These are phyloP conservation scores for Cordyceps pruinosa DNA, from an alignment of 2,329 filamentous ascomycete genomes.

Conservation along the genomic window DNA sequence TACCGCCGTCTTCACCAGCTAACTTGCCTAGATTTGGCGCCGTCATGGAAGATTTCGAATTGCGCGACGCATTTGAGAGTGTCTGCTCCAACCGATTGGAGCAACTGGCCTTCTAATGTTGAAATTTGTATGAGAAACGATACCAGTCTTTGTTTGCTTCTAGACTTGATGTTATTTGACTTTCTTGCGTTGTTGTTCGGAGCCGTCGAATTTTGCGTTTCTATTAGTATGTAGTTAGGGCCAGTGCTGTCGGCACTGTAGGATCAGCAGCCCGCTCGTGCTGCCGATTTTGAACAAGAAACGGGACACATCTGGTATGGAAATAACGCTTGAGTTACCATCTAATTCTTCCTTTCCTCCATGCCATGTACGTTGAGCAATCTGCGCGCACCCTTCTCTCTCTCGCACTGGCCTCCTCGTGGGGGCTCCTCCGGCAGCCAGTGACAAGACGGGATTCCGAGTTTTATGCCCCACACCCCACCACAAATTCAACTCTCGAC, in stretches of 20 bases:
- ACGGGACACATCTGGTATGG: too few species aligned
- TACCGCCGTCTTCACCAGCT: slow-evolving; percentile 1
- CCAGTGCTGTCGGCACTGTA: neutral
- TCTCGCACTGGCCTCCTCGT: too few species aligned
- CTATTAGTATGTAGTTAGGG: neutral
- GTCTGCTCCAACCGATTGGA: slow-evolving; percentile 32
- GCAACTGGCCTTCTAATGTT: slow-evolving; percentile 9
- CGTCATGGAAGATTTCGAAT: slow-evolving; percentile 61
- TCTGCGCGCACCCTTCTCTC: too few species aligned
- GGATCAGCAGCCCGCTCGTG: neutral
- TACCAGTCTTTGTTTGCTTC: slow-evolving; percentile 7
- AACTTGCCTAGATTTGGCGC: slow-evolving; percentile 48
- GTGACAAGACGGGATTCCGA: slow-evolving; percentile 1
- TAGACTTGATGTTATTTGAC: neutral
- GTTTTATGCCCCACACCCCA: slow-evolving; percentile 30
- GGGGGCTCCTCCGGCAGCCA: slow-evolving; percentile 9
- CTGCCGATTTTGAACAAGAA: neutral
- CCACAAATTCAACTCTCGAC: slow-evolving; percentile 32
- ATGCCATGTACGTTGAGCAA: too few species aligned
- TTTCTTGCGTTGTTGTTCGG: neutral
- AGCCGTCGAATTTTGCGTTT: neutral
- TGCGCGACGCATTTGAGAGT: slow-evolving; percentile 68
- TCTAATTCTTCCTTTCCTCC: too few species aligned
- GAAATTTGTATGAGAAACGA: slow-evolving; percentile 4
- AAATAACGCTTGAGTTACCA: too few species aligned